Base-by-base conservation (phyloP, 2,329 filamentous ascomycete species). In the Berkeleyomyces rouxiae region DNA sequence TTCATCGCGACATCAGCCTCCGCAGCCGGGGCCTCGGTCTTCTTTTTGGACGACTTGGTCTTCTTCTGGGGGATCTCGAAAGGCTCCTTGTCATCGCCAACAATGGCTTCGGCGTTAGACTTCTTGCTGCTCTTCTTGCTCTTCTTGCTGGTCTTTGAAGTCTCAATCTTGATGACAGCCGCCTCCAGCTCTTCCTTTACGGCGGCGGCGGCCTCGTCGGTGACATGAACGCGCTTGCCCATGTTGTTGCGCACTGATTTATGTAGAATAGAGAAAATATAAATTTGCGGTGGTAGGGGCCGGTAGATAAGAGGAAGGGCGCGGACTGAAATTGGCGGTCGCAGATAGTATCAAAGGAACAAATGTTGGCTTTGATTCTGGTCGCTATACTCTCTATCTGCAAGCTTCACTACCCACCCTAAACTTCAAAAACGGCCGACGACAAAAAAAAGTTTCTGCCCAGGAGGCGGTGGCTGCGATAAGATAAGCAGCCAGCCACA, bases 191-290 rank as follows among this genome's bases (percentile, higher is more conserved):
- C 63, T 11, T 61, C 37, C 46, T 64, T 61, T 1, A 51, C 51
- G 49, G 49, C 39, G 37, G 46, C 46, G 16, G 60, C 55, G 33
- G 31, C 61, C 59, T 62, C 61, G 23, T 64, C 55, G 44, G 47
- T 61, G 3, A 61, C 57, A 42, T 42, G 58, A 59, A 59, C 53
- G 59, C 58, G 62, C 43, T 61, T 61, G 58, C 58, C 46, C 62
- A 63, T 63, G 47, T n/a, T 63, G 49, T 7, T 36, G 42, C 46
- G 10, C 7, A 37, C 11, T 13, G n/a, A 36, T 10, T 6, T 33
- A 4, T 13, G 31, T 40, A 7, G 9, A 9, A 11, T 58, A 11
- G 7, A 16, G 58, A 7, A 7, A 36, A 16, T 4, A 46, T 4
- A 43, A 55, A 16, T 13, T 7, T 2, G 23, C 23, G 23, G 23